phyloP scores from a whole-genome alignment of 257 asterid genomes.

The Rauvolfia tetraphylla region DNA sequence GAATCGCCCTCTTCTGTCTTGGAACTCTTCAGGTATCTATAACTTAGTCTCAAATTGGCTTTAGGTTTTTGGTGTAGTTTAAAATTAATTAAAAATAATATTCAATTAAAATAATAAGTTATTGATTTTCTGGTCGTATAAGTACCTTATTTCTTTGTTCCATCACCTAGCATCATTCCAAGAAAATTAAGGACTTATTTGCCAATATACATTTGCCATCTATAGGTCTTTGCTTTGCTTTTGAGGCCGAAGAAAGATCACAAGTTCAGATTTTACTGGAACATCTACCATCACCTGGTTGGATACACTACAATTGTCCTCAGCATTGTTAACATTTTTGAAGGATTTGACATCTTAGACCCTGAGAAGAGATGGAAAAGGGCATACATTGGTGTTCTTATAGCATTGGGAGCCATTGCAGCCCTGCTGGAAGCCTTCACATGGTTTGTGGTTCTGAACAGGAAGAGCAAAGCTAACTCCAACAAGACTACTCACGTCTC shows the following conservation, averaged over 20 bases:
- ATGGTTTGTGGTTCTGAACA: conserved; percentile 58
- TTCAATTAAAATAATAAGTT: too few relatives aligned
- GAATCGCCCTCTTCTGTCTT: conserved; percentile 8
- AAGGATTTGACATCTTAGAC: conserved; percentile 70
- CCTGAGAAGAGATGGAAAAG: conserved; percentile 58
- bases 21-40: conserved; percentile 4
- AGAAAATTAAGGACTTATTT: too few relatives aligned
- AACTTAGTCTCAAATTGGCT: too few relatives aligned
- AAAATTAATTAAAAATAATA: too few relatives aligned
- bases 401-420: conserved; percentile 46
- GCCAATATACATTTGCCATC: background rate
- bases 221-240: conserved; percentile 57
- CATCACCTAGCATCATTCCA: too few relatives aligned
- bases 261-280: conserved; percentile 71
- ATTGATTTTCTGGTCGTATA: too few relatives aligned
- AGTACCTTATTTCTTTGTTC: too few relatives aligned
- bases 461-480: conserved; percentile 21
- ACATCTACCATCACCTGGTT: conserved; percentile 56
- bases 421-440: conserved; percentile 53
- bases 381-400: conserved; percentile 53
- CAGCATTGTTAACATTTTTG: conserved; percentile 57
- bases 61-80: too few relatives aligned
- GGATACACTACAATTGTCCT: conserved; percentile 60
- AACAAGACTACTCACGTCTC: background rate
- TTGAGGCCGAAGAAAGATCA: conserved; percentile 84